Base-by-base conservation (phyloP, 495 filamentous ascomycete species). In the Aspergillus sclerotiicarbonarius region DNA sequence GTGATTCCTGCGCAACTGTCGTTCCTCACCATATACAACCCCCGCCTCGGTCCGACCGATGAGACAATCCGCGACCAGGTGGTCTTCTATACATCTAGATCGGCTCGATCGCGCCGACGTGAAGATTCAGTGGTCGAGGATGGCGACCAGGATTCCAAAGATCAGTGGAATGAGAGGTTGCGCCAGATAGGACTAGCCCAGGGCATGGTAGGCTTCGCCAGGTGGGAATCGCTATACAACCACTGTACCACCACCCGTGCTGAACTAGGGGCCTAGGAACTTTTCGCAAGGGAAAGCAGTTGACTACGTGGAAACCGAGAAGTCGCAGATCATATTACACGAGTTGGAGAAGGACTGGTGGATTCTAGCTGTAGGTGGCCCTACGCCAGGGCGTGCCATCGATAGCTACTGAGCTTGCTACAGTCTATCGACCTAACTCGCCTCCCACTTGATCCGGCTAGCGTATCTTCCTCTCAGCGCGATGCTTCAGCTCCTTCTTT, bases 111-210 rank as follows among this genome's bases (percentile, higher is more conserved):
- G 52, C 68, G 57, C 55, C 67, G 56, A 55, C 62, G 70, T 41
- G 67, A 75, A 62, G 69, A 76, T 63, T 67, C 68, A 57, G 37
- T 77, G 7, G 67, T 72, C 12, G 74, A 67, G 44, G 63, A 80
- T 15, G 83, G 88, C 37, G 79, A 77, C 43, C 89, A 91, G 9
- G 59, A 80, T 5, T 73, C 73, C 16, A 80, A 80, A 41, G 83
- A 89, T 62, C 80, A 89, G 52, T 82, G 80, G 58, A 96, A 98
- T 69, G 87, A 93, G 74, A 87, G 82, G 60, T 72, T 98, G 65
- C 83, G 95, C 59, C 91, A 96, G 75, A 90, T 98, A 69, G 94
- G 94, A n/a, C 82, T 98, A 61, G 95, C 94, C 52, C 94, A 99
- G 77, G 94, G 92, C 53, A 96, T 98, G 85, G 90, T 96, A 57